Conservation (phyloP, 345 rosid species). For the Eucalyptus albens region DNA sequence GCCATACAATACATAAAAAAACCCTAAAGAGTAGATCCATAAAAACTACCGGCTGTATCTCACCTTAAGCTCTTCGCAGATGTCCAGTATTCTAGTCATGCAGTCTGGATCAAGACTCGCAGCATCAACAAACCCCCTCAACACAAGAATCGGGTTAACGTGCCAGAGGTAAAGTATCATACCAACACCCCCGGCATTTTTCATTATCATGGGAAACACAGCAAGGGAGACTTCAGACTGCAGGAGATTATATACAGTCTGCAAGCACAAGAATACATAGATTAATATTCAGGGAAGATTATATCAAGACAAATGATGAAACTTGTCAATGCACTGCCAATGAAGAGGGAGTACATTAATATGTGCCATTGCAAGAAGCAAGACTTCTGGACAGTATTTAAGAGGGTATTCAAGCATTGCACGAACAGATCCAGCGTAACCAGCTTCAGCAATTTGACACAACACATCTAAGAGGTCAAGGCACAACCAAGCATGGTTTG, state of each 20-base stretch:
- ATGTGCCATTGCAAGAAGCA: slow-evolving; percentile 85
- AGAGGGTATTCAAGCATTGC: slow-evolving; percentile 75
- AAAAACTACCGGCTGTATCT: not conserved
- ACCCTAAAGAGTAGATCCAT: not conserved
- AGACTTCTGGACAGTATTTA: slow-evolving; percentile 70
- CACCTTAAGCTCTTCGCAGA: slow-evolving; percentile 83
- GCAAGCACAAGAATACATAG: slow-evolving; percentile 5
- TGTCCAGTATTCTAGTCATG: slow-evolving; percentile 49
- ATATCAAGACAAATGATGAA: not conserved
- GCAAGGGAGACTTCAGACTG: slow-evolving; percentile 58
- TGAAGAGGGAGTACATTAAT: slow-evolving; percentile 32
- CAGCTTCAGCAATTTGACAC: slow-evolving; percentile 88
- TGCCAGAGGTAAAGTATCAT: slow-evolving; percentile 71
- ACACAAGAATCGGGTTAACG: slow-evolving; percentile 51
- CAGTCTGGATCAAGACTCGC: slow-evolving; percentile 41
- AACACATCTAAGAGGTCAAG: slow-evolving; percentile 81
- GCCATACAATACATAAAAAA: not conserved
- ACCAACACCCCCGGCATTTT: slow-evolving; percentile 28
- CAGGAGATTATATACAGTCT: slow-evolving; percentile 82
- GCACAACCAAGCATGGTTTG: slow-evolving; percentile 85
- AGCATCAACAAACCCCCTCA: slow-evolving; percentile 62
- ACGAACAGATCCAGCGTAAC: slow-evolving; percentile 53
- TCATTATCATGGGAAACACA: slow-evolving; percentile 58
- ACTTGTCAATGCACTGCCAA: not conserved
- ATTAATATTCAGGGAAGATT: not conserved